Evolutionary conservation across 768 basidiomycete species (phyloP), one percentile per base, ranked within the genome.

Genomic region (Cantharellus cinnabarinus): DNA sequence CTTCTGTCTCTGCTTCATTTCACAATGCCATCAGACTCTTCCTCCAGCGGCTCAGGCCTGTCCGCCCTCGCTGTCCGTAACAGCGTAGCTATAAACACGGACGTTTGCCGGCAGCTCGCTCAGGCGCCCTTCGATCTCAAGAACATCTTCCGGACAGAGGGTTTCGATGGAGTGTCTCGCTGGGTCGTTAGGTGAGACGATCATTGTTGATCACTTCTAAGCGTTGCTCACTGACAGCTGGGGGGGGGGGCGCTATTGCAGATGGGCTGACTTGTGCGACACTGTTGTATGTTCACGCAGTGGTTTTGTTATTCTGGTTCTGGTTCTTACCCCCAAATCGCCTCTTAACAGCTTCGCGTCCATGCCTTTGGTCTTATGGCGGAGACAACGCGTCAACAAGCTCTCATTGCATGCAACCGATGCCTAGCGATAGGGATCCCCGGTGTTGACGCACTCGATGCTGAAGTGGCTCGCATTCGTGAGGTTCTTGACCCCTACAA

Each of bases 51-150:
- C 29, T 10, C 44, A 2, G 81, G 81, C 7, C 80, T 80, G 65
- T 54, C 37, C 37, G 29, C 20, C n/a, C 56, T 40, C 53, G 44
- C 57, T 58, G 42, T 34, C 61, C 58, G 57, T 42, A 60, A 51
- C 42, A 35, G 50, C 42, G 71, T 74, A 50, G 75, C 80, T 42
- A 67, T 71, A 35, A 68, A 66, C 67, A 73, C 75, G 4, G 80
- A 65, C 40, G 69, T 67, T 35, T 65, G 60, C n/a, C 69, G 64
- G 51, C 52, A 54, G 38, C 10, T 54, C 52, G 52, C 35, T 7
- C 52, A 37, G 35, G 52, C 52, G 7, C 52, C 52, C 38, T 7
- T 14, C 7, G 52, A 54, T 54, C 38, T 54, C 10, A 10, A 37
- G 35, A 10, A 54, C 10, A 54, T 37, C 14, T 54, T 54, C 52